Conservation (phyloP, 139 green algal species). For the Tetraselmis chui region DNA sequence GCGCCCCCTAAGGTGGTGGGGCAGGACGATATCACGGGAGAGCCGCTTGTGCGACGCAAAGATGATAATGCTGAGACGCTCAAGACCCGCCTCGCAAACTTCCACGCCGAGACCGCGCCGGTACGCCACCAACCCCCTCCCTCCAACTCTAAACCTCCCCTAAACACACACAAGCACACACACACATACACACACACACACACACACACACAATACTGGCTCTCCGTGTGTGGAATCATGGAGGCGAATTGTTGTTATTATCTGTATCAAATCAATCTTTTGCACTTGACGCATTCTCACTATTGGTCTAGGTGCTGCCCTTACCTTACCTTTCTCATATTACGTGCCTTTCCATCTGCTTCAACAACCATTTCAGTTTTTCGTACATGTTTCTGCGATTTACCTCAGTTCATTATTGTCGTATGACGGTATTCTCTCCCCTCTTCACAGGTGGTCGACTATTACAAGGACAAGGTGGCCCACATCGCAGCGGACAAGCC, state of each 20-base stretch:
- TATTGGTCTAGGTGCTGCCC: too few relatives aligned
- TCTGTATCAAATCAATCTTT: too few relatives aligned
- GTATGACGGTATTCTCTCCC: too few relatives aligned
- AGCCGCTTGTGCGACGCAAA: conserved; percentile 92
- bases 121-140: conserved; percentile 28
- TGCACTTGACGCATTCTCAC: too few relatives aligned
- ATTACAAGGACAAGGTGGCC: conserved; percentile 55
- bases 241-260: too few relatives aligned
- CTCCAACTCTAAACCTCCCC: neutral
- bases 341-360: too few relatives aligned
- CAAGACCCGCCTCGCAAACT: conserved; percentile 78
- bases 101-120: conserved; percentile 85
- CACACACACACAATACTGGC: neutral
- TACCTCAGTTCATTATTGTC: too few relatives aligned
- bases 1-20: conserved; percentile 73
- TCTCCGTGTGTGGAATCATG: neutral
- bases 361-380: too few relatives aligned
- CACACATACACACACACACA: too few relatives aligned
- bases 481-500: conserved; percentile 53
- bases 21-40: conserved; percentile 78
- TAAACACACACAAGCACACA: too few relatives aligned
- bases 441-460: conserved; percentile 54
- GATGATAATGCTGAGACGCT: conserved; percentile 98
- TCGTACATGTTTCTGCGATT: too few relatives aligned
- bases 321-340: too few relatives aligned